phyloP scores from a whole-genome alignment of 768 basidiomycete genomes.

The Auricularia sp. region DNA sequence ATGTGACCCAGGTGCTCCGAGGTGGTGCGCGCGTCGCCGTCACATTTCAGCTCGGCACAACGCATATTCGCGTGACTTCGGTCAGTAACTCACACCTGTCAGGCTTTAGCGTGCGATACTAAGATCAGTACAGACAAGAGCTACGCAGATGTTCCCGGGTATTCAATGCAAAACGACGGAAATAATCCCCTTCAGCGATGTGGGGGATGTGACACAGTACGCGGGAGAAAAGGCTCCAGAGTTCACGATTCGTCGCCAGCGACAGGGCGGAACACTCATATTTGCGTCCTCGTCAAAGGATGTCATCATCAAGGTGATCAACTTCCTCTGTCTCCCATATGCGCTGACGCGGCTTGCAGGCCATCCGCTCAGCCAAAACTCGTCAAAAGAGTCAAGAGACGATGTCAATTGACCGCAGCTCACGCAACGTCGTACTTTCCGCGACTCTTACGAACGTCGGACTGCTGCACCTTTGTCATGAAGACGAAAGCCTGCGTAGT shows the following conservation, averaged over 20 bases:
- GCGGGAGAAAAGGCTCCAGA: slow-evolving; percentile 61
- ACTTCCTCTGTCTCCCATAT: not conserved
- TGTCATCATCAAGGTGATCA: slow-evolving; percentile 52
- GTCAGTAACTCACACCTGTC: slow-evolving; percentile 30
- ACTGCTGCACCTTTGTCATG: slow-evolving; percentile 63
- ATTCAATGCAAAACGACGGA: slow-evolving; percentile 73
- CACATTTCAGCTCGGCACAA: slow-evolving; percentile 50
- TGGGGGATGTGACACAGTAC: slow-evolving; percentile 80
- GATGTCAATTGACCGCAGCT: slow-evolving; percentile 51
- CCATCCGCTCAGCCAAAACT: slow-evolving; percentile 67
- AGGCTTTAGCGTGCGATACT: not conserved
- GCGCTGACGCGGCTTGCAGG: slow-evolving; percentile 27
- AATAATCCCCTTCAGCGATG: slow-evolving; percentile 65
- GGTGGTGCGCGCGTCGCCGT: slow-evolving; percentile 67
- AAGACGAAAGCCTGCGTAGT: slow-evolving; percentile 66
- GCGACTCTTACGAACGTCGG: slow-evolving; percentile 82
- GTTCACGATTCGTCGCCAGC: slow-evolving; percentile 69
- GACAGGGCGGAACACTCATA: slow-evolving; percentile 63
- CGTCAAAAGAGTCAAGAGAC: slow-evolving; percentile 42
- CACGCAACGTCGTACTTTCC: slow-evolving; percentile 74
- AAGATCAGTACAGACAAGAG: slow-evolving; percentile 43
- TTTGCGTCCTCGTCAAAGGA: slow-evolving; percentile 67
- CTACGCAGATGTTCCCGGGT: slow-evolving; percentile 59
- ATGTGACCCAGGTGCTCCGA: slow-evolving; percentile 57
- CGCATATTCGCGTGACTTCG: slow-evolving; percentile 70